Percentiles rank a stretch among this genome's conserved stretches.
phyloP scores from a whole-genome alignment of 2,329 filamentous ascomycete species.

The Neocucurbitaria cava region DNA sequence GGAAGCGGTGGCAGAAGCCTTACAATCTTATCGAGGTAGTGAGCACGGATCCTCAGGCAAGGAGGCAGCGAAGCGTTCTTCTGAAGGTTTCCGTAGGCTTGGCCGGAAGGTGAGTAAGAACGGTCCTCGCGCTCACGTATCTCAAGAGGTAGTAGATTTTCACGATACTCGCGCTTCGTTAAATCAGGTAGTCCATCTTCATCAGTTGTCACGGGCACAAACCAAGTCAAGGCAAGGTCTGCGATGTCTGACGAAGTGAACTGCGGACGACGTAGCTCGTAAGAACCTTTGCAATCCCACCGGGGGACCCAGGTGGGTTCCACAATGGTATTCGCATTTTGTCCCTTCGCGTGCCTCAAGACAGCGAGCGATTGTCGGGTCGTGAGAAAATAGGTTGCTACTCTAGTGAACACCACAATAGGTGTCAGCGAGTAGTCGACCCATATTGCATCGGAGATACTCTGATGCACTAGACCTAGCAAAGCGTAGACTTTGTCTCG shows the following conservation, averaged over 20 bases:
- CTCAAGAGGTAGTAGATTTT: background rate
- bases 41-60: conserved; percentile 6
- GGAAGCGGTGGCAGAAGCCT: background rate
- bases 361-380: background rate
- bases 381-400: conserved; percentile 6
- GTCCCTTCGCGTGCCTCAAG: conserved; percentile 2
- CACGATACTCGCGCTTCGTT: background rate
- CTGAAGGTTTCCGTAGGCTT: background rate
- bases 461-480: conserved; percentile 9
- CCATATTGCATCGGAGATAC: background rate
- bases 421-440: conserved; percentile 15
- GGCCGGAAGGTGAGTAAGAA: background rate
- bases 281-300: conserved; percentile 7
- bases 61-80: background rate
- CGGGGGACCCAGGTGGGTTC: conserved; percentile 12
- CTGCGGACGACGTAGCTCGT: background rate
- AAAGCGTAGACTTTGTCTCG: conserved; percentile 23
- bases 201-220: background rate
- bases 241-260: background rate
- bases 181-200: background rate
- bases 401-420: conserved; percentile 4
- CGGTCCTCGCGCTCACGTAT: background rate
- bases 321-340: background rate
- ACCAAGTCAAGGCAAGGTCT: background rate
- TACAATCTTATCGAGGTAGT: conserved; percentile 9